Base-by-base conservation (phyloP, 805 yeast genomes). In the Pichia ethanolica region DNA sequence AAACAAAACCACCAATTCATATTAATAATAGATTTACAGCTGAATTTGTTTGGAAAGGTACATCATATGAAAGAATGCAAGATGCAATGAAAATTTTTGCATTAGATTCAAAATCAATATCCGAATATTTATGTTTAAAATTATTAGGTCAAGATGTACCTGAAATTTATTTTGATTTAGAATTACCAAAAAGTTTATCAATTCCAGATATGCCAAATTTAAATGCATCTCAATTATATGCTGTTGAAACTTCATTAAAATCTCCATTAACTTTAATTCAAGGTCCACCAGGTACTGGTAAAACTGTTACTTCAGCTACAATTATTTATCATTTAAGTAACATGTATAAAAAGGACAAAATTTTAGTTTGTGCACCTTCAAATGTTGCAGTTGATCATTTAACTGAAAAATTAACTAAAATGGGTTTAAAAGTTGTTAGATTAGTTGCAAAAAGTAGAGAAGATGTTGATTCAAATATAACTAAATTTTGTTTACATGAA, bases 231-330 rank as follows among this genome's bases (percentile, higher is more conserved):
- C 97, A 90, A 65, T 75, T 77, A 3, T 78, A 77, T 58, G 97
- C 97, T 0, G 89, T 90, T 28, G 71, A 75, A 46, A 66, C 74
- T 10, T 95, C 83, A 0, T 65, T 89, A 50, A 77, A 76, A 58
- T 72, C 80, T 55, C 96, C 95, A 2, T 70, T 89, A 41, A 78
- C 93, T 6, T 72, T 89, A 56, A 88, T 89, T 53, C 97, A 90
- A 65, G 97, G 97, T 14, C 97, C 97, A 9, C 97, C 97, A 4
- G 96, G 96, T 55, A 90, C 97, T 0, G 97, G 97, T 63, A 90
- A 90, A 62, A 90, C 97, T 0, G 95, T 88, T 13, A 89, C 96
- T 0, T 88, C 96, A 0, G 91, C 96, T 2, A 83, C 95, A 0
- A 86, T 90, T 50, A 78, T 89, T 33, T 83, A 86, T 57, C 96